Conservation (phyloP, 441 rosid species). For the Arabidopsis lyrata region DNA sequence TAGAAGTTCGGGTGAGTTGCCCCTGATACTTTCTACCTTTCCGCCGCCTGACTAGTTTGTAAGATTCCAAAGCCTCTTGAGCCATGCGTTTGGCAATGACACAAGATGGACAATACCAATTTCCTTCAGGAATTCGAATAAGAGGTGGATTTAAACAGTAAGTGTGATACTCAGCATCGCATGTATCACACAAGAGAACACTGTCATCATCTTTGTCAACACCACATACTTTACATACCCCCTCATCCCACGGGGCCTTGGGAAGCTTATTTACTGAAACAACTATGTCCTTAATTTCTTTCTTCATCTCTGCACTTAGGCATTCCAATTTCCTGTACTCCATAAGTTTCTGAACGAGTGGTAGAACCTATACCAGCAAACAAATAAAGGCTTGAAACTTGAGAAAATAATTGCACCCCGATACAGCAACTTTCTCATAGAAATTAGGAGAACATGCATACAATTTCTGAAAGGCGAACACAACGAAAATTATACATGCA, state of each 20-base stretch:
- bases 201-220: constrained; percentile 98
- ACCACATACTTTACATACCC: constrained; percentile 98
- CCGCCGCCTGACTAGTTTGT: constrained; percentile 52
- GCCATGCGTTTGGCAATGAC: constrained; percentile 58
- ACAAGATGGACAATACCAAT: constrained; percentile 99
- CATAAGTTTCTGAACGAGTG: constrained; percentile 68
- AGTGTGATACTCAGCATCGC: constrained; percentile 98
- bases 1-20: constrained; percentile 67
- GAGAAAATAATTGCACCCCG: constrained; percentile 28
- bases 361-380: constrained; percentile 70
- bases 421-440: constrained; percentile 19
- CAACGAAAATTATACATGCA: constrained; percentile 17
- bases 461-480: constrained; percentile 27
- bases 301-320: constrained; percentile 65
- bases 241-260: constrained; percentile 99
- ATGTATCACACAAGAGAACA: constrained; percentile 94
- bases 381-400: constrained; percentile 25
- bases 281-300: constrained; percentile 73
- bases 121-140: constrained; percentile 94
- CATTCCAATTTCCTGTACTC: constrained; percentile 66
- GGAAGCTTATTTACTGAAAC: constrained; percentile 75
- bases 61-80: constrained; percentile 57
- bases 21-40: constrained; percentile 73
- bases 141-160: constrained; percentile 99
- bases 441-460: constrained; percentile 21